Percentiles rank a stretch among this genome's conserved stretches.
These are phyloP conservation scores for Tetragonia tetragonoides DNA, from an alignment of 148 eudicot genomes.

Conservation along the genomic window DNA sequence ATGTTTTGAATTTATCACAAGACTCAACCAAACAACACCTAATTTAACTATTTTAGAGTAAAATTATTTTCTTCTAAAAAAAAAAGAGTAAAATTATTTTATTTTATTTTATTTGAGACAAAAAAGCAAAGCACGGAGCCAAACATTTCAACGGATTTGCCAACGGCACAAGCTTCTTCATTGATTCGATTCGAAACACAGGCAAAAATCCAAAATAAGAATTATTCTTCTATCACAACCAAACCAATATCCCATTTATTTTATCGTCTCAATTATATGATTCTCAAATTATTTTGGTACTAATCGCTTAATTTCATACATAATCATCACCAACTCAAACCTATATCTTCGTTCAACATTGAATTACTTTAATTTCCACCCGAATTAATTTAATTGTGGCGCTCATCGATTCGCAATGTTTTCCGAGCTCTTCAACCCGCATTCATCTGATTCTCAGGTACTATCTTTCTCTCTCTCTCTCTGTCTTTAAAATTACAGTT, in stretches of 20 bases:
- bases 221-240: neutral
- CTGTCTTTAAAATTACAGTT: neutral
- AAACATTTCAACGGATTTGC: slow-evolving; percentile 1
- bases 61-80: no score
- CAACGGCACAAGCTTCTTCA: neutral
- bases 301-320: neutral
- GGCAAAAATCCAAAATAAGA: neutral
- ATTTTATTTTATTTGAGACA: no score
- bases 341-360: neutral
- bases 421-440: slow-evolving; percentile 26
- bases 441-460: slow-evolving; percentile 27
- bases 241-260: neutral
- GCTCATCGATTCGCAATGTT: slow-evolving; percentile 23
- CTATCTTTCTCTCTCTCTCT: neutral
- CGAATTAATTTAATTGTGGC: neutral
- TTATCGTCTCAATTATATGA: neutral
- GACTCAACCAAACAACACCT: no score
- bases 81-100: no score
- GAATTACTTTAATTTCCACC: neutral
- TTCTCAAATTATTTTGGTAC: neutral
- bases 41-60: no score
- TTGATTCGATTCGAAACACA: neutral
- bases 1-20: no score
- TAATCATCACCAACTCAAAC: neutral
- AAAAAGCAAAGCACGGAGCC: neutral